Evolutionary conservation across 345 rosid species (phyloP).

Genomic region (Gossypium anomalum): DNA sequence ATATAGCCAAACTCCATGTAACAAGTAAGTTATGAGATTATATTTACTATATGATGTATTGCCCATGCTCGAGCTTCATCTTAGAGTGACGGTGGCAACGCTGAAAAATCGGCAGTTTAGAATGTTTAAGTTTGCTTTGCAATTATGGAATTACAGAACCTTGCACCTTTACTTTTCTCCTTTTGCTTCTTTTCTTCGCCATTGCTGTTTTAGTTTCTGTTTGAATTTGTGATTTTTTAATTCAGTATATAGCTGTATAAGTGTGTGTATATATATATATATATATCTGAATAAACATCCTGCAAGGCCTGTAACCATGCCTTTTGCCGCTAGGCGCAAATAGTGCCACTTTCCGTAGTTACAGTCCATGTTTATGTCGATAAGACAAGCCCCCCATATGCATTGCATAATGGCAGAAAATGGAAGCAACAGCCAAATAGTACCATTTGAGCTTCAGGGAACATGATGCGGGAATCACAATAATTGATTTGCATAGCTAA

Average conservation of each 20-base stretch:
- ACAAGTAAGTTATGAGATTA: not conserved
- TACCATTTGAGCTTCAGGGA: no score
- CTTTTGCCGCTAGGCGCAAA: no score
- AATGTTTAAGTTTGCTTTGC: not conserved
- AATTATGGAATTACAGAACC: not conserved
- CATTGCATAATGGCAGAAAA: no score
- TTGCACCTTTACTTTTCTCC: not conserved
- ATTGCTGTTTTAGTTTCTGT: not conserved
- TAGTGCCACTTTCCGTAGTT: no score
- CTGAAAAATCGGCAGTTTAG: constrained; percentile 5
- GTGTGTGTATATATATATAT: not conserved
- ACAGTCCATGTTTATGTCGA: no score
- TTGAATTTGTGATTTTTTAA: not conserved
- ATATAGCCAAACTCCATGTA: not conserved
- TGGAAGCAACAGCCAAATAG: no score
- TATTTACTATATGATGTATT: constrained; percentile 1
- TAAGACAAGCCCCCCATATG: no score
- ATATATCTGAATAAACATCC: no score
- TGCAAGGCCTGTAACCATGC: no score
- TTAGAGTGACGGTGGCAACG: not conserved
- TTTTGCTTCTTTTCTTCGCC: not conserved
- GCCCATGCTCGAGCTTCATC: not conserved
- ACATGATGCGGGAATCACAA: no score
- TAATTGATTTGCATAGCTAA: no score
- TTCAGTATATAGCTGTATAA: not conserved